Evolutionary conservation across 2,329 filamentous ascomycete species (phyloP).

Genomic region (Talaromyces sp.): DNA sequence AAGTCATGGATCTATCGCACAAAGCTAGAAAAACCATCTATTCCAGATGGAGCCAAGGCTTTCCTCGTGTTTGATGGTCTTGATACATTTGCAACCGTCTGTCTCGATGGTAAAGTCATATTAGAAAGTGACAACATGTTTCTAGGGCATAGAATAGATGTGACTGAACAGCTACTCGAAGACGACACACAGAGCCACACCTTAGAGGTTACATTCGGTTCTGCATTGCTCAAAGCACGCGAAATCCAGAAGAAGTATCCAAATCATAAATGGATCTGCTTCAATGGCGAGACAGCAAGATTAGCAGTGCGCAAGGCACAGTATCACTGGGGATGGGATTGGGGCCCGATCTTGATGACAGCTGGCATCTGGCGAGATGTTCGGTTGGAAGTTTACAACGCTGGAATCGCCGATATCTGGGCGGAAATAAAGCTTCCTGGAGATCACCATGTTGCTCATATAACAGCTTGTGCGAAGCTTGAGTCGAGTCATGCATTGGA

Average conservation of each 20-base stretch:
- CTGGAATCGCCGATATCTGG: conserved; percentile 50
- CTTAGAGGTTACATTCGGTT: conserved; percentile 52
- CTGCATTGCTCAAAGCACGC: conserved; percentile 46
- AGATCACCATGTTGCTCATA: conserved; percentile 41
- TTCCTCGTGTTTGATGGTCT: conserved; percentile 72
- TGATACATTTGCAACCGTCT: conserved; percentile 74
- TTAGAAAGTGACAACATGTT: conserved; percentile 79
- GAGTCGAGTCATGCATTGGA: conserved; percentile 31
- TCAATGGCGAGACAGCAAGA: conserved; percentile 47
- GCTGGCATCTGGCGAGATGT: conserved; percentile 61
- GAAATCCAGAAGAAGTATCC: conserved; percentile 45
- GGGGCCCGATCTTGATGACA: conserved; percentile 64
- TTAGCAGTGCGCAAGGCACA: conserved; percentile 64
- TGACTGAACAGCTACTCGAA: conserved; percentile 54
- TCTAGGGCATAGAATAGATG: conserved; percentile 66
- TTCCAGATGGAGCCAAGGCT: conserved; percentile 1
- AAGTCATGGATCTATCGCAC: conserved; percentile 54
- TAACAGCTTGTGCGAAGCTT: conserved; percentile 41
- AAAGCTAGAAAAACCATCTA: not conserved
- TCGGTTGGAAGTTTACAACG: conserved; percentile 8
- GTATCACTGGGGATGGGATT: conserved; percentile 72
- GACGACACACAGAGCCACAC: conserved; percentile 33
- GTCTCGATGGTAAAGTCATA: conserved; percentile 65
- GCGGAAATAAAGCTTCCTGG: conserved; percentile 41
- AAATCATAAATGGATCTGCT: conserved; percentile 48